Base-by-base conservation (phyloP, 768 basidiomycete species). In the Agaricus subrufescens region DNA sequence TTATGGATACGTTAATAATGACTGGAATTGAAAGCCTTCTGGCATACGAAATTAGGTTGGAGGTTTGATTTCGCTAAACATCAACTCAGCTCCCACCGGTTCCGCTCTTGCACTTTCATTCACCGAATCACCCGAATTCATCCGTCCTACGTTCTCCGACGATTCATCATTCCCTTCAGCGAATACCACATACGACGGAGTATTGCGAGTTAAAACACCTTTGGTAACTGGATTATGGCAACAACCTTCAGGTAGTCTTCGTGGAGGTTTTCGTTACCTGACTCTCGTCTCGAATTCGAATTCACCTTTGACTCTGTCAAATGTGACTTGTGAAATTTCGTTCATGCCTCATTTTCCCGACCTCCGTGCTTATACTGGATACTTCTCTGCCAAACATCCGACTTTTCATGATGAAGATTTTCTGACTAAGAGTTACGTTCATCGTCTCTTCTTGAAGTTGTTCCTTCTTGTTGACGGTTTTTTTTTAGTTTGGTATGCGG, bases 61-160 rank as follows among this genome's bases (percentile, higher is more conserved):
- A 1, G 82, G 81, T 0, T 67, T 81, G 29, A 75, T 83, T 12
- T 80, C 80, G 0, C 50, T 83, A 46, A 78, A 71, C 58, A 71
- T 83, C 44, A 65, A 71, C 51, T 58, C 65, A 10, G 59, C 69
- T 14, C 61, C 72, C 0, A 54, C 70, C 0, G 57, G 61, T 0
- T 71, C 80, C 0, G 59, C 74, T 0, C 64, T 82, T 9, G 73
- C 80, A 0, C 73, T 85, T 34, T 77, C 82, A 0, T 85, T 83
- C 71, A 81, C 80, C 1, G 82, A 85, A 58, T 84, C 82, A 0
- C 77, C 82, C 0, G 49, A 69, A 39, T 83, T 82, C 70, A 82
- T 84, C 31, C 73, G 78, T 15, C 78, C 81, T 1, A 66, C 68
- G 2, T 73, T 75, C 1, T 82, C 82, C 0, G 82, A 83, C 58